Conservation (phyloP, 2,329 filamentous ascomycete genomes). For the Apiospora pterosperma region DNA sequence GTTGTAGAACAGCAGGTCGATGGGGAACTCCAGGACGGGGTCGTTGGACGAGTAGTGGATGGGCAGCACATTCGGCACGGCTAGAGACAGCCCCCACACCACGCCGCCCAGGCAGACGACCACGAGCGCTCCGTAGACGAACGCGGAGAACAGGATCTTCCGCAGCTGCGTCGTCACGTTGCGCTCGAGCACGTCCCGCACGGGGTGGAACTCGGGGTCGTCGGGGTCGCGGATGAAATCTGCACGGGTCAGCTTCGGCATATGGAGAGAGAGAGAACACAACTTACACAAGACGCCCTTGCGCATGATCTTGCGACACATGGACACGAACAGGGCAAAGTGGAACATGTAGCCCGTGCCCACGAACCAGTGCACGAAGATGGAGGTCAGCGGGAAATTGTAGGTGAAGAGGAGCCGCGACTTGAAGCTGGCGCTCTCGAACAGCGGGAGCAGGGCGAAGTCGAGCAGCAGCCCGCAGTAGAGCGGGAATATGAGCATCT, state of each 20-base stretch:
- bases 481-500: slow-evolving; percentile 95
- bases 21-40: slow-evolving; percentile 88
- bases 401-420: slow-evolving; percentile 77
- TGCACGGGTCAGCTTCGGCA: slow-evolving; percentile 26
- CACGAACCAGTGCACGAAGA: slow-evolving; percentile 98
- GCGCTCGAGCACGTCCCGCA: slow-evolving; percentile 91
- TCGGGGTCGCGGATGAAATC: slow-evolving; percentile 98
- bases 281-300: slow-evolving; percentile 84
- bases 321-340: slow-evolving; percentile 95
- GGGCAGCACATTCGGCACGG: slow-evolving; percentile 71
- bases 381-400: slow-evolving; percentile 78
- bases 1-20: slow-evolving; percentile 95
- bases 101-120: slow-evolving; percentile 92
- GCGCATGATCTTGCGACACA: slow-evolving; percentile 98
- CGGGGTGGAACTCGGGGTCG: slow-evolving; percentile 96
- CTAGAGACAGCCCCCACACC: slow-evolving; percentile 80
- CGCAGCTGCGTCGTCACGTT: slow-evolving; percentile 89
- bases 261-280: no score
- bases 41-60: slow-evolving; percentile 93
- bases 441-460: slow-evolving; percentile 81
- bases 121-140: slow-evolving; percentile 91
- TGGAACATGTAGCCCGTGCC: slow-evolving; percentile 99
- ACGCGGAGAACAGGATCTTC: slow-evolving; percentile 93
- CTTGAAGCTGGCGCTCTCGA: slow-evolving; percentile 73
- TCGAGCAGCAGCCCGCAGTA: slow-evolving; percentile 94